Conservation (phyloP, 2,329 filamentous ascomycete genomes). For the Coniochaeta sp. region DNA sequence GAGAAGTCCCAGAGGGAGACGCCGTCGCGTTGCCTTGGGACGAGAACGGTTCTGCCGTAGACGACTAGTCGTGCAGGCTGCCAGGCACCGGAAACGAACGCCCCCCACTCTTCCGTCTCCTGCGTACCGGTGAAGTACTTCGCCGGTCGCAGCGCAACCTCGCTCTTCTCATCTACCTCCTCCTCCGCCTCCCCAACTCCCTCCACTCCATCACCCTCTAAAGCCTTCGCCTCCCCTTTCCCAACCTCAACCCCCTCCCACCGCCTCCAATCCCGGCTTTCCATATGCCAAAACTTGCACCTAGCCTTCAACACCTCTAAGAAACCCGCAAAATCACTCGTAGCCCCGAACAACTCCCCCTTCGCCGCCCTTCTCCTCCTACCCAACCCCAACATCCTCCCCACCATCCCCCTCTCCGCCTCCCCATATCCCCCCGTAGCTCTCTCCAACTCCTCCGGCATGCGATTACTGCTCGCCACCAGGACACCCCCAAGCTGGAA, state of each 20-base stretch:
- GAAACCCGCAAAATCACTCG: constrained; percentile 70
- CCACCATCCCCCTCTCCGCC: constrained; percentile 44
- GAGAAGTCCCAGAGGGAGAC: constrained; percentile 60
- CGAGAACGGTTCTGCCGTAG: constrained; percentile 57
- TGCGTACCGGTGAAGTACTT: constrained; percentile 17
- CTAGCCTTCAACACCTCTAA: constrained; percentile 68
- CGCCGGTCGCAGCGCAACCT: constrained; percentile 8
- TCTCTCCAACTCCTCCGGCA: constrained; percentile 75
- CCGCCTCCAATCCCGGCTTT: constrained; percentile 66
- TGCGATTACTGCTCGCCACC: constrained; percentile 73
- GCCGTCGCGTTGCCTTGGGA: constrained; percentile 52
- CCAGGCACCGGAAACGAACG: constrained; percentile 26
- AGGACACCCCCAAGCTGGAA: constrained; percentile 78
- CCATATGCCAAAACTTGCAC: constrained; percentile 82
- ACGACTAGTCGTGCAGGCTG: constrained; percentile 35
- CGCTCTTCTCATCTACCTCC: constrained; percentile 9
- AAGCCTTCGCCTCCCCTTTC: constrained; percentile 12
- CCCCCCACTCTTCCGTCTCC: constrained; percentile 20
- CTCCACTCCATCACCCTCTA: neutral
- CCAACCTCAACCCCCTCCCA: constrained; percentile 34
- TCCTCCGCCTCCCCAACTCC: constrained; percentile 14
- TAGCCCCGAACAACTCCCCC: constrained; percentile 48
- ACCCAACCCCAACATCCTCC: constrained; percentile 38
- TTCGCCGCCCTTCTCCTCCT: constrained; percentile 21
- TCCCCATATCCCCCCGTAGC: constrained; percentile 65